Evolutionary conservation across 352 stramenopile genomes (phyloP), one percentile per base, ranked within the genome.

Genomic region (Globisporangium spinosum): DNA sequence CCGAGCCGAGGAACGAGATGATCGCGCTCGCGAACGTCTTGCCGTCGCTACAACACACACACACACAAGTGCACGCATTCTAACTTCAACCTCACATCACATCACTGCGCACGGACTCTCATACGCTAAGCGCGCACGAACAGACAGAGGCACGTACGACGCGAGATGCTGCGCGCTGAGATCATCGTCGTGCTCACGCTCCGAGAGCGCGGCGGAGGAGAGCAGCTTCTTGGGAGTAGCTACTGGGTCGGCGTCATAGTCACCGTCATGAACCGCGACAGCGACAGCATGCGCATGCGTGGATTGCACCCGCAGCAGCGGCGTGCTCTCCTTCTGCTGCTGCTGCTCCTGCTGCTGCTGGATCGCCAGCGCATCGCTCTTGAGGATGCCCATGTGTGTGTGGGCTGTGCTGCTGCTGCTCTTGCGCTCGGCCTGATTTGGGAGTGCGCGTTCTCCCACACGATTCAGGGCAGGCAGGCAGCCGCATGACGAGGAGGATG

Each of bases 1-100:
- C 93, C 7, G 93, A 96, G 25, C 93, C 93, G 0, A 98, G 79
- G 77, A 98, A 98, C 29, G 87, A 89, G 70, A 98, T 98, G 64
- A 96, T 85, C 25, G 79, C 83, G 65, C 90, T 93, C 32, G 76
- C 72, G 58, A 93, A 93, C 51, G 76, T 87, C 53, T 83, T 83
- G 15, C 77, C 57, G 62, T 91, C 83, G 2, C 79, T 87, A 56
- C 55, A 32, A 32, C 8, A 0, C 40, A 15, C 29, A 27, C 12
- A 23, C 1, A 38, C 65, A 55, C 32, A 38, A 12, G 32, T 10
- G 32, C 32, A 38, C 32, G 32, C 32, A 38, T 38, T 38, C 1
- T 38, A 38, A 38, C 32, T 38, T 38, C 32, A 38, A 38, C 32
- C 5, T 38, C 32, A 12, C 32, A 9, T 38, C 32, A 38, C 32